Base-by-base conservation (phyloP, 495 filamentous ascomycete genomes). In the Talaromyces thailandensis region DNA sequence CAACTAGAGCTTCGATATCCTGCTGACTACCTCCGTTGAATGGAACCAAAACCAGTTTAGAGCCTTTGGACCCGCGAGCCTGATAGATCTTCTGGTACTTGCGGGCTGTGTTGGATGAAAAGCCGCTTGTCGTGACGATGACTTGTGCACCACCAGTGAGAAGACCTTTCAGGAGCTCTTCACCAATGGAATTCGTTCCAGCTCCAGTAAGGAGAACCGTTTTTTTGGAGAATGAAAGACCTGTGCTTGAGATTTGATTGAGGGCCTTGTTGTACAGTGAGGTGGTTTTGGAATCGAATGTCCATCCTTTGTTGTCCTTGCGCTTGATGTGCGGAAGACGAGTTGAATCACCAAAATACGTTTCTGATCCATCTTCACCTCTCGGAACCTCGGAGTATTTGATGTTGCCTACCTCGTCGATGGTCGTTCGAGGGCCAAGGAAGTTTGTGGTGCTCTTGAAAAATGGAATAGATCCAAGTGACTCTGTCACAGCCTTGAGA, bases 21-120 rank as follows among this genome's bases (percentile, higher is more conserved):
- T 67, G 62, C 6, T 60, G 25, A 58, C 73, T 75, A 12, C 56
- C 69, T 56, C 72, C 70, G 55, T 73, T 73, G 63, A 73, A 72
- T 2, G 69, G 65, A 4, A 70, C 23, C 6, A 73, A 50, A 21
- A 59, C 29, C 0, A 73, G 62, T 35, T 64, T 31, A 1, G 70
- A 67, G 6, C 63, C 71, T 12, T 64, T 62, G 8, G 64, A 64
- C 0, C 68, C 66, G 58, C 63, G 51, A 9, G 59, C 58, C 7
- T 29, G 18, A 52, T 73, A 73, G 3, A 73, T 56, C 4, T 52
- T 11, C 35, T 64, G 63, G 59, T 60, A 73, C 35, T 65, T 59
- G 2, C 24, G 11, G 23, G 62, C 58, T 8, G 62, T 52, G 5
- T 37, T 12, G 9, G 62, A 58, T 4, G 60, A 37, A 23, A 55